Base-by-base conservation (phyloP, 2,329 filamentous ascomycete genomes). In the Fusarium transvaalense region DNA sequence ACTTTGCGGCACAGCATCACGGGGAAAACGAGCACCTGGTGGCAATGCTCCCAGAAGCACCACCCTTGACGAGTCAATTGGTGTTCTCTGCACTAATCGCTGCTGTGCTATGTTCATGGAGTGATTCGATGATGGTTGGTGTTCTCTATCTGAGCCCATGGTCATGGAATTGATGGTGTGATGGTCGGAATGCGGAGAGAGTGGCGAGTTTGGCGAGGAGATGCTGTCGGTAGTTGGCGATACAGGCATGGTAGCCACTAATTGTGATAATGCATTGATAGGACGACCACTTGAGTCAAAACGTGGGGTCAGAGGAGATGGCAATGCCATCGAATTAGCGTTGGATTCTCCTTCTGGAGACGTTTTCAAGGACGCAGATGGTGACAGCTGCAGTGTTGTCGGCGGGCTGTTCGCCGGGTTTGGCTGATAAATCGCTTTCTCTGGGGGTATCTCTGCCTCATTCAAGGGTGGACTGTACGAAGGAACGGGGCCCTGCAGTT, bases 1-100 rank as follows among this genome's bases (percentile, higher is more conserved):
- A 55, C 43, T 35, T 9, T 46, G 58, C 5, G 43, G 38, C 10
- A 56, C 38, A 2, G 42, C 55, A 12, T 74, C 70, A 27, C 69
- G 69, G 2, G 77, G 70, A 3, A 77, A 63, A 14, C 74, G 72
- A 5, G 86, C 71, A 54, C 84, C 83, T 39, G 82, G 81, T 0
- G 86, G 86, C 6, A 89, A 71, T 8, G 83, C 82, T 0, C 87
- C 87, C 0, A 88, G 78, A 58, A 85, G 89, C 1, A 89, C 78
- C 4, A 89, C 81, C 19, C 83, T 82, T 5, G 81, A 80, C 2
- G 85, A 78, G 63, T 87, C 84, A 56, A 89, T 87, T 2, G 83
- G 82, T 1, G 82, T 81, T 35, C 82, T 79, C 56, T 86, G 85
- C 41, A 81, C 76, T n/a, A 67, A 45, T 13, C 60, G 61, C 38